Percentiles rank a stretch among this genome's conserved stretches.
Conservation (phyloP, 1,139 yeast species). For the Groenewaldozyma sp. region DNA sequence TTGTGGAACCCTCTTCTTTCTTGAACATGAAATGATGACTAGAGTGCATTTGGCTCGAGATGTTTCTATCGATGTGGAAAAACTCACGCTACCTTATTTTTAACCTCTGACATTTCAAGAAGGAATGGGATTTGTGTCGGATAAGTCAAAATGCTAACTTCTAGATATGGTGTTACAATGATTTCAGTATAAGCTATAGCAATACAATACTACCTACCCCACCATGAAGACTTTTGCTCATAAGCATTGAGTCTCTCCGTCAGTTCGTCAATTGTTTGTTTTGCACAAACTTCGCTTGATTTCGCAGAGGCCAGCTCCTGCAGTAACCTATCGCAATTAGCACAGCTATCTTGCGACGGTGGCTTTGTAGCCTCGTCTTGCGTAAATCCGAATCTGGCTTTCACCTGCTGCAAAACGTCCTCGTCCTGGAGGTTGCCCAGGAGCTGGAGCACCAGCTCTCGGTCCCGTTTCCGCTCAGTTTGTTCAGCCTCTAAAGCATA, state of each 20-base stretch:
- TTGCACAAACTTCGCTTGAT: slow-evolving; percentile 26
- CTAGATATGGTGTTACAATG: neutral
- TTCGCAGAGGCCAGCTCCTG: slow-evolving; percentile 26
- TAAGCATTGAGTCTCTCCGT: slow-evolving; percentile 16
- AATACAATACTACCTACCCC: neutral
- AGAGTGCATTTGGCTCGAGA: slow-evolving; percentile 98
- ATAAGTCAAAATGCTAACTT: neutral
- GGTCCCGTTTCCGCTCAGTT: slow-evolving; percentile 11
- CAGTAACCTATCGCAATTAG: slow-evolving; percentile 24
- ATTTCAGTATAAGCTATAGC: neutral
- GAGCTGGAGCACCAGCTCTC: slow-evolving; percentile 7
- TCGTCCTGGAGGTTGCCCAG: slow-evolving; percentile 1
- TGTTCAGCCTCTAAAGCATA: slow-evolving; percentile 11
- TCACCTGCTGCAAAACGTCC: neutral
- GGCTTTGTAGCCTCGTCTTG: slow-evolving; percentile 1
- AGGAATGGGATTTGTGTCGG: neutral
- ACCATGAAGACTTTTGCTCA: neutral
- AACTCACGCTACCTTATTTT: slow-evolving; percentile 73
- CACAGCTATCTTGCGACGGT: slow-evolving; percentile 10
- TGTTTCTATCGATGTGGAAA: slow-evolving; percentile 72
- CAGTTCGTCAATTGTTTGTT: slow-evolving; percentile 26
- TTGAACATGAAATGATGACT: slow-evolving; percentile 48
- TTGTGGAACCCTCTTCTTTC: slow-evolving; percentile 1
- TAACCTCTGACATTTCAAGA: slow-evolving; percentile 26
- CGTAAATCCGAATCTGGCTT: slow-evolving; percentile 1